Base-by-base conservation (phyloP, 805 yeast genomes). In the Sungouiella thailandica region DNA sequence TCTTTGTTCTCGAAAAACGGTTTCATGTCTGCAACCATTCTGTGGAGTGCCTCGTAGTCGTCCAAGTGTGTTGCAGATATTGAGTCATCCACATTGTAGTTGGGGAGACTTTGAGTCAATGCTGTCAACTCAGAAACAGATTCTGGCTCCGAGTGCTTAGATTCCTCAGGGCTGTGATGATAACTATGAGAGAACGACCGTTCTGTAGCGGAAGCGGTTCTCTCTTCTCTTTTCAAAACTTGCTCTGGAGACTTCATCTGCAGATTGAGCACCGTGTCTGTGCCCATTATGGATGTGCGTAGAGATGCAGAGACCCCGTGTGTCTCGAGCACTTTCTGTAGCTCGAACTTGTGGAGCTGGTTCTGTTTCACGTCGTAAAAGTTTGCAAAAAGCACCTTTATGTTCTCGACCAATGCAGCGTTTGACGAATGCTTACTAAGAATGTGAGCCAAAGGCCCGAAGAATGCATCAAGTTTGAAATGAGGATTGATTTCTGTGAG, bases 1-100 rank as follows among this genome's bases (percentile, higher is more conserved):
- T 93, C 98, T 49, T 81, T 68, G 4, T 81, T 83, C 7, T 68
- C 72, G 47, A 90, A 88, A 10, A 47, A 44, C 1, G 61, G 57
- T 2, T 28, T 8, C 27, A 55, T 35, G 2, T 43, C 53, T 7
- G 46, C 35, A 4, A 56, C 18, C 4, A 41, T 33, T 11, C 35
- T 39, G 22, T 41, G 29, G 11, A 66, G 33, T 3, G 42, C 40
- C 14, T 53, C 51, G 4, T 41, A 30, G 46, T 23, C 55, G 50
- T 9, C 52, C 53, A 25, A 58, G 29, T 61, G 43, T 5, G 58
- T 40, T 0, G 73, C 51, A 17, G 44, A 29, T 10, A 62, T 49
- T 3, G 72, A 30, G 4, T 50, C 40, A 32, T 76, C 83, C 18
- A 68, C 40, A 3, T 49, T 52, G 36, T 68, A 71, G 20, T 56